Conservation (phyloP, 2,329 filamentous ascomycete species). For the Aureobasidium uvarum region DNA sequence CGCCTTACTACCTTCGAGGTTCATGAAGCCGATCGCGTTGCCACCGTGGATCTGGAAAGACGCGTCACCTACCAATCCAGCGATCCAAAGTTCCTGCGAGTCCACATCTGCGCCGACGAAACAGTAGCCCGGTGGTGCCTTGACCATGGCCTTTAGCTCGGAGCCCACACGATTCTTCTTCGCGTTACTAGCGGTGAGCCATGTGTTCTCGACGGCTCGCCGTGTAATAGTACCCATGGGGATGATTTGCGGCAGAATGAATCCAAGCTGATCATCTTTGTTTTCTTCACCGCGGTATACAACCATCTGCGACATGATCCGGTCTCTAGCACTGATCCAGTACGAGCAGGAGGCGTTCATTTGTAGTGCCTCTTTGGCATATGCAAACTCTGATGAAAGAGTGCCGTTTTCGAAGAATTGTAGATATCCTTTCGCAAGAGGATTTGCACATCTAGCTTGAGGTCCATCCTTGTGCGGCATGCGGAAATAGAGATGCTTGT, state of each 20-base stretch:
- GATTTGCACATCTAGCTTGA: slow-evolving; percentile 75
- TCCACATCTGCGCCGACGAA: slow-evolving; percentile 98
- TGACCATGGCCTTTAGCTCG: slow-evolving; percentile 95
- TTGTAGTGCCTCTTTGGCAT: slow-evolving; percentile 91
- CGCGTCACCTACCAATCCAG: slow-evolving; percentile 88
- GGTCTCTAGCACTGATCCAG: slow-evolving; percentile 93
- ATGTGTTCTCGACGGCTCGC: slow-evolving; percentile 93
- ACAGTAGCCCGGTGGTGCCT: slow-evolving; percentile 81
- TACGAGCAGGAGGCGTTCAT: slow-evolving; percentile 99
- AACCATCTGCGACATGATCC: slow-evolving; percentile 94
- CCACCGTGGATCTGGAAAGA: slow-evolving; percentile 94
- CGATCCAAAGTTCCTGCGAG: slow-evolving; percentile 97
- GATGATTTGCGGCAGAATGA: slow-evolving; percentile 91
- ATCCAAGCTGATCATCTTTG: slow-evolving; percentile 55
- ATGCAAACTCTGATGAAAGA: slow-evolving; percentile 79
- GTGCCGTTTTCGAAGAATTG: slow-evolving; percentile 87
- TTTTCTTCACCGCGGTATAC: slow-evolving; percentile 70
- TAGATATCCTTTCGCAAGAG: slow-evolving; percentile 87
- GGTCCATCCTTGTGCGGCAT: slow-evolving; percentile 96
- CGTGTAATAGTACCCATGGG: slow-evolving; percentile 98
- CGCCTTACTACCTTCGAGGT: slow-evolving; percentile 89
- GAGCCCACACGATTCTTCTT: slow-evolving; percentile 95
- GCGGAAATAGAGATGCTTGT: slow-evolving; percentile 73
- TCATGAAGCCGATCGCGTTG: slow-evolving; percentile 99
- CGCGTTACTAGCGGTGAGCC: slow-evolving; percentile 96